Base-by-base conservation (phyloP, 805 yeast species). In the Clavispora asparagi region DNA sequence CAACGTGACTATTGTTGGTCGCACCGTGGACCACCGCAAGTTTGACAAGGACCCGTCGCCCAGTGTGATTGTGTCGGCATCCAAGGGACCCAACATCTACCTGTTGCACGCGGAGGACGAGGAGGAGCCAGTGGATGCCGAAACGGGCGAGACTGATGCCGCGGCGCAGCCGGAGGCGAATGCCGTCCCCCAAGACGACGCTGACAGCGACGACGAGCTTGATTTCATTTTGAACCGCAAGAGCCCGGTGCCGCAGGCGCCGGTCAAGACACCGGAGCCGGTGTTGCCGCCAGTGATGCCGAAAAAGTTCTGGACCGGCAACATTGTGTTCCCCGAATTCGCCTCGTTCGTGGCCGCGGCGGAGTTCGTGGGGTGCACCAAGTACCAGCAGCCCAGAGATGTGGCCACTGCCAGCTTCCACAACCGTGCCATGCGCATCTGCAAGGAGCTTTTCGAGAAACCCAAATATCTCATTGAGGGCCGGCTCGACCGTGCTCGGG, bases 381-480 rank as follows among this genome's bases (percentile, higher is more conserved):
- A 55, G 26, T 59, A 59, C 47, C 47, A 48, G 39, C 40, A 36
- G 16, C 64, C 64, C 13, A 46, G 50, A 6, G 56, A 57, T 32
- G 46, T 54, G 43, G 40, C 39, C 46, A 44, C 55, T 7, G 56
- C 46, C 9, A 44, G 50, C 17, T 48, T 53, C 45, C 56, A 57
- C 50, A 58, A 63, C 58, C 44, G 60, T 51, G 54, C 61, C 58
- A 41, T 60, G 53, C 58, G 57, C 38, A 52, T 58, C 41, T 52
- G 62, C 48, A 59, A 58, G 41, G 67, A 66, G 37, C 57, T 76
- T 5, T 61, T 65, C 46, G 45, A 50, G 30, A 46, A 52, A 16
- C 42, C 57, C 37, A 53, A 63, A 31, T 62, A 82, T 52, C 66
- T 67, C 28, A 64, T 87, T 39, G 83, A 79, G 49, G 95, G 95